These are phyloP conservation scores for Sordaria brevicollis DNA, from an alignment of 495 filamentous ascomycete species.

Conservation along the genomic window DNA sequence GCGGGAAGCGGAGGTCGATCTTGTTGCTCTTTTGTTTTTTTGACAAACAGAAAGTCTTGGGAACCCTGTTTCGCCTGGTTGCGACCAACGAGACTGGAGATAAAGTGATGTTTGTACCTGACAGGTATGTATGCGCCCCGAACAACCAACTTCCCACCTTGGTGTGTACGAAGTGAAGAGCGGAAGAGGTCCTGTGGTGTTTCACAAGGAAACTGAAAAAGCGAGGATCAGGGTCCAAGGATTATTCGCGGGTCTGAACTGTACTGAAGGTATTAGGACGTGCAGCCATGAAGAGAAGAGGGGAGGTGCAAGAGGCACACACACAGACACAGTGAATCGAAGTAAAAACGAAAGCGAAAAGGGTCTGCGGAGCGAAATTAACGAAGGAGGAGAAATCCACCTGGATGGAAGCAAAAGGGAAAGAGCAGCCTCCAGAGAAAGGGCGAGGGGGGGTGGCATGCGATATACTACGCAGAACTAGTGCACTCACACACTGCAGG, in stretches of 20 bases:
- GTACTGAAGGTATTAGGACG: neutral
- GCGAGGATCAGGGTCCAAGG: neutral
- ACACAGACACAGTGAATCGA: neutral
- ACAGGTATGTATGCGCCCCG: neutral
- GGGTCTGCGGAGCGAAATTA: neutral
- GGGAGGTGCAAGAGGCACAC: neutral
- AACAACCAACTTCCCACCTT: neutral
- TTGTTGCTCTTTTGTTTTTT: neutral
- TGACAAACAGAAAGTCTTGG: neutral
- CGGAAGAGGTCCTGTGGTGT: neutral
- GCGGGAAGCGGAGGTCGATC: neutral
- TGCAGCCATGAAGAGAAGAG: neutral
- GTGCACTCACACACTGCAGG: neutral
- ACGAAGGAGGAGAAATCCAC: neutral
- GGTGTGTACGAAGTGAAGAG: neutral
- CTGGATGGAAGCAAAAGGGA: neutral
- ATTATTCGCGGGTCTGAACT: neutral
- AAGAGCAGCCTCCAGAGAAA: too few relatives aligned
- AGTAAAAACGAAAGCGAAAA: neutral
- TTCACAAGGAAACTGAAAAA: neutral
- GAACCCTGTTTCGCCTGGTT: neutral
- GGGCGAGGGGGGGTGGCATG: neutral
- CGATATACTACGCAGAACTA: neutral
- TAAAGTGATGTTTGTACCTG: neutral
- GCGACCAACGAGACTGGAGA: neutral